A percentile compares a stretch with the other conserved stretches of the same genome.
Conservation (phyloP, 345 rosid genomes). For the Salix caprea region DNA sequence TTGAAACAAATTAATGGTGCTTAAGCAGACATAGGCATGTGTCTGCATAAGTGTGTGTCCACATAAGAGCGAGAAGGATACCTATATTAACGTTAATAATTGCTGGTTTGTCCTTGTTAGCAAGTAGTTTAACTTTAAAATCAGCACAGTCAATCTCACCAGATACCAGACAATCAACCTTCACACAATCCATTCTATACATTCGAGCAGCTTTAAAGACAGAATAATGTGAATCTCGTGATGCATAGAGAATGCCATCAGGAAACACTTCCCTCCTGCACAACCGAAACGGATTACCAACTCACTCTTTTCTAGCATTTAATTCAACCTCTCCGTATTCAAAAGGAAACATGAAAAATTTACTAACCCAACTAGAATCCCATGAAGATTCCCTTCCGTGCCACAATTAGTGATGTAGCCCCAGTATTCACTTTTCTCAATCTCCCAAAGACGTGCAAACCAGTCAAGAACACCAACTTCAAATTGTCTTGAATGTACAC, state of each 20-base stretch:
- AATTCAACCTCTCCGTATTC: neutral
- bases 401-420: constrained; percentile 98
- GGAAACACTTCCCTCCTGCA: constrained; percentile 88
- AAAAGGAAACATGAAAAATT: neutral
- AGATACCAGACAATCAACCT: constrained; percentile 60
- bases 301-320: neutral
- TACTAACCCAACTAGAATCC: constrained; percentile 87
- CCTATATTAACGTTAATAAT: constrained; percentile 92
- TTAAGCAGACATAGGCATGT: neutral
- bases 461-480: constrained; percentile 99
- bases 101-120: constrained; percentile 88
- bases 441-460: constrained; percentile 98
- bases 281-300: neutral
- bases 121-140: constrained; percentile 57
- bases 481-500: constrained; percentile 94
- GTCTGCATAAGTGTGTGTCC: neutral
- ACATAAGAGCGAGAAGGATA: constrained; percentile 10
- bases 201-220: constrained; percentile 92
- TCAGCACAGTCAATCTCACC: constrained; percentile 92
- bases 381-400: constrained; percentile 98
- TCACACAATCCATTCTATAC: constrained; percentile 88
- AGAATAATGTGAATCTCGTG: constrained; percentile 82
- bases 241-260: constrained; percentile 86
- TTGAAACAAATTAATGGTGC: neutral
- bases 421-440: constrained; percentile 94